phyloP scores from a whole-genome alignment of 441 rosid species.

The Gossypium schwendimanii region DNA sequence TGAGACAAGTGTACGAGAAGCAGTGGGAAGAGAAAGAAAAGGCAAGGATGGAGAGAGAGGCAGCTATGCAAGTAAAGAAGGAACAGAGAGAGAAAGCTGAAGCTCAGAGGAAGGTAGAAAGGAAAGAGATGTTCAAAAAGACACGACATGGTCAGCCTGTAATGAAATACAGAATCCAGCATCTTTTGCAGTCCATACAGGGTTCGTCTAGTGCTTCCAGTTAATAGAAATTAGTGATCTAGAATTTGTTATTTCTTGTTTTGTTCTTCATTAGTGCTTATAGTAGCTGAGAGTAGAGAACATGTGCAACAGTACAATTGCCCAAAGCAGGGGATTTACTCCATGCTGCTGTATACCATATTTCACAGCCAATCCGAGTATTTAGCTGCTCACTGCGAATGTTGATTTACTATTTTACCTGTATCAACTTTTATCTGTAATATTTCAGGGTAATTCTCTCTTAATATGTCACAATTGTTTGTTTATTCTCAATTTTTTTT shows the following conservation, averaged over 20 bases:
- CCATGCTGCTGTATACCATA: neutral
- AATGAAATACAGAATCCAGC: conserved; percentile 83
- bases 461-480: neutral
- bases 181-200: conserved; percentile 63
- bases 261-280: neutral
- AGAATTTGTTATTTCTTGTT: neutral
- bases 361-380: neutral
- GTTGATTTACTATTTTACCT: neutral
- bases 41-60: conserved; percentile 69
- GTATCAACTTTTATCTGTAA: neutral
- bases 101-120: conserved; percentile 56
- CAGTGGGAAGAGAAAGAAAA: conserved; percentile 60
- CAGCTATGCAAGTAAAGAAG: conserved; percentile 49
- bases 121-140: conserved; percentile 65
- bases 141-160: conserved; percentile 78
- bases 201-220: conserved; percentile 27
- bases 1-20: conserved; percentile 60
- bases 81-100: conserved; percentile 62
- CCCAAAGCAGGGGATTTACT: neutral
- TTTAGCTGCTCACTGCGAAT: neutral
- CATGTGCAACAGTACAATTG: neutral
- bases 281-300: neutral
- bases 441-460: neutral
- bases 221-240: neutral
- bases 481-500: neutral